A percentile compares a stretch with the other conserved stretches of the same genome.
Conservation (phyloP, 495 filamentous ascomycete genomes). For the Penicillium tannophilum region DNA sequence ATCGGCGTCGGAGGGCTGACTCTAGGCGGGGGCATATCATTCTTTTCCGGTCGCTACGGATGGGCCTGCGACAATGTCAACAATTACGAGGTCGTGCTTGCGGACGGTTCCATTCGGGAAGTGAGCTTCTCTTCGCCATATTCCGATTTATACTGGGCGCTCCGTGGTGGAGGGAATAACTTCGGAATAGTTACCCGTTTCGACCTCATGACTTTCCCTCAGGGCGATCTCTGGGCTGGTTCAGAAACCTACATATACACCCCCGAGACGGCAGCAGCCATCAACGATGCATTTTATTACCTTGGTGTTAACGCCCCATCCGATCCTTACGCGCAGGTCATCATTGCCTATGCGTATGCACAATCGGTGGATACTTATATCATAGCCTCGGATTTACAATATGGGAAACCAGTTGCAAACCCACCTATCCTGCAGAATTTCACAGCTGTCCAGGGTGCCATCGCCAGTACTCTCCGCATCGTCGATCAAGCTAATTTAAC, state of each 20-base stretch:
- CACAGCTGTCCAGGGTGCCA: conserved; percentile 6
- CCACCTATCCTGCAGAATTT: conserved; percentile 4
- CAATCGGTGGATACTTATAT: conserved; percentile 5
- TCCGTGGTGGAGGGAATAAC: conserved; percentile 43
- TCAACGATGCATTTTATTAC: conserved; percentile 26
- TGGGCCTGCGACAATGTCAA: conserved; percentile 50
- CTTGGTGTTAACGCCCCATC: conserved; percentile 2
- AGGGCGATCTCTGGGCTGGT: conserved; percentile 20
- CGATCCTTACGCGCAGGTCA: conserved; percentile 6
- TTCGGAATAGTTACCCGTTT: conserved; percentile 45
- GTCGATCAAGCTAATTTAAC: conserved; percentile 5
- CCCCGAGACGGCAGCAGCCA: conserved; percentile 5
- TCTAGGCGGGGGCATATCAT: conserved; percentile 28
- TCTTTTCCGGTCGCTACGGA: conserved; percentile 45
- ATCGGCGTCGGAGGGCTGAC: conserved; percentile 59
- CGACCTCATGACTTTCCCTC: conserved; percentile 29
- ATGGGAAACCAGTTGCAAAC: conserved; percentile 7
- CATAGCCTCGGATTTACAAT: conserved; percentile 8
- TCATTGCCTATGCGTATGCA: conserved; percentile 4
- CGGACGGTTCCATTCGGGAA: conserved; percentile 36
- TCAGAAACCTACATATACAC: conserved; percentile 4
- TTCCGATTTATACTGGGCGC: conserved; percentile 47
- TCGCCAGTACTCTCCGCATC: conserved; percentile 7
- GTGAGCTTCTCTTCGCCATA: conserved; percentile 29
- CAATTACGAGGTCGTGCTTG: conserved; percentile 48